These are phyloP conservation scores for Setomelanomma holmii DNA, from an alignment of 2,329 filamentous ascomycete species.

Conservation along the genomic window DNA sequence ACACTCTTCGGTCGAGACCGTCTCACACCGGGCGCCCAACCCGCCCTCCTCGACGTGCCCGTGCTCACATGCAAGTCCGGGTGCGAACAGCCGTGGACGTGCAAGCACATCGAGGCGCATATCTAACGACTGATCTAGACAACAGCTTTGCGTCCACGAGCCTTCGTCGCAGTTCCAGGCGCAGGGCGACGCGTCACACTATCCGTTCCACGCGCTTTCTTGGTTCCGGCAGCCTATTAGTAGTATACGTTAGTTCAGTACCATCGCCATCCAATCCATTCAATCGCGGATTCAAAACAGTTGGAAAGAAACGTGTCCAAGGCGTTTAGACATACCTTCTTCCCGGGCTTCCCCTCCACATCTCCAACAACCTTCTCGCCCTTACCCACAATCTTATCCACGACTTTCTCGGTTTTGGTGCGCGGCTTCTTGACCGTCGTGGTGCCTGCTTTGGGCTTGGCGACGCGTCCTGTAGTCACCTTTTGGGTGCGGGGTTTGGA, in stretches of 20 bases:
- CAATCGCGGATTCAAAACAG: too few species aligned
- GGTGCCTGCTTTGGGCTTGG: slow-evolving; percentile 29
- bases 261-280: background rate
- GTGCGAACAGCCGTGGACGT: too few species aligned
- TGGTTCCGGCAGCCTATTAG: slow-evolving; percentile 16
- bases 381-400: slow-evolving; percentile 35
- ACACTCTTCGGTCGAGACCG: too few species aligned
- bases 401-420: slow-evolving; percentile 35
- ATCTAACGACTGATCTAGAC: too few species aligned
- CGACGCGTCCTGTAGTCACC: slow-evolving; percentile 37
- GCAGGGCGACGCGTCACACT: slow-evolving; percentile 12
- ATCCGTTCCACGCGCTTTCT: slow-evolving; percentile 17
- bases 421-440: slow-evolving; percentile 34
- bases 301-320: background rate
- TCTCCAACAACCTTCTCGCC: slow-evolving; percentile 31
- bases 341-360: slow-evolving; percentile 33
- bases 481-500: slow-evolving; percentile 48
- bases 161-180: slow-evolving; percentile 8
- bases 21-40: too few species aligned
- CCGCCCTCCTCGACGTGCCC: too few species aligned
- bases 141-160: slow-evolving; percentile 1
- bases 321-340: slow-evolving; percentile 32
- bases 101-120: too few species aligned
- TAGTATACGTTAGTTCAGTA: background rate
- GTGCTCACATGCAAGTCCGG: too few species aligned